These are phyloP conservation scores for Aureobasidium subglaciale DNA, from an alignment of 2,329 filamentous ascomycete genomes.

Conservation along the genomic window DNA sequence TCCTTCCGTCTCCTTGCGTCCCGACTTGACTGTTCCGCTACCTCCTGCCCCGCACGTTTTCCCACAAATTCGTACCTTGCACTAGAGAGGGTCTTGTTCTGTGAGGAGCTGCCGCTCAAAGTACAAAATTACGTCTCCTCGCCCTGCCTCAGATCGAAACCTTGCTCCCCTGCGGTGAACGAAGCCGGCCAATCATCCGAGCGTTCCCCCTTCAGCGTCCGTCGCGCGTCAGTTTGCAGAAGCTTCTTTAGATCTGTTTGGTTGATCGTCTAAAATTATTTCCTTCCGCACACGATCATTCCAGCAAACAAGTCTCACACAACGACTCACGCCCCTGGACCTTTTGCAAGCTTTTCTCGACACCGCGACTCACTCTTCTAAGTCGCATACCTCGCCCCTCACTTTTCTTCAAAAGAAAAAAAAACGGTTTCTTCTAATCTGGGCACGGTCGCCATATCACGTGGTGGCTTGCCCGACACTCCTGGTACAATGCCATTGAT, in stretches of 20 bases:
- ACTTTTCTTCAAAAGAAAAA: constrained; percentile 5
- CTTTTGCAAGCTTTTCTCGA: not conserved
- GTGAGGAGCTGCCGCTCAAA: not conserved
- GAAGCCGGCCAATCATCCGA: constrained; percentile 12
- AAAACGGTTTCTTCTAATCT: constrained; percentile 3
- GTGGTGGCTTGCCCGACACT: constrained; percentile 12
- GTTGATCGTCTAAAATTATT: constrained; percentile 5
- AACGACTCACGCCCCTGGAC: not conserved
- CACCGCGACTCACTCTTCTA: not conserved
- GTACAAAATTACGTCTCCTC: constrained; percentile 13
- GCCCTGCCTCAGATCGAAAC: constrained; percentile 12
- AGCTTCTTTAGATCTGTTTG: constrained; percentile 7
- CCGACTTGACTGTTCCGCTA: too few species aligned
- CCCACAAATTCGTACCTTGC: constrained; percentile 3
- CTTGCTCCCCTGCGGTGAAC: constrained; percentile 9
- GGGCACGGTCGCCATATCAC: constrained; percentile 15
- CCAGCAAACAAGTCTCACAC: not conserved
- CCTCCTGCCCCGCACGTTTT: constrained; percentile 6
- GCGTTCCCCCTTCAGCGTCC: constrained; percentile 5
- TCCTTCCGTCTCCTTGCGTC: constrained; percentile 6
- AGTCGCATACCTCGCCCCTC: not conserved
- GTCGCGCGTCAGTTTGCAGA: constrained; percentile 4
- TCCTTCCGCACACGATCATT: not conserved
- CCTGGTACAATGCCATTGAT: constrained; percentile 20
- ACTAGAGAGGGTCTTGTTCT: not conserved